Percentiles rank a stretch among this genome's conserved stretches.
Evolutionary conservation across 192 early-diverging fungal genomes (phyloP).

Genomic region (Coemansia sp.): DNA sequence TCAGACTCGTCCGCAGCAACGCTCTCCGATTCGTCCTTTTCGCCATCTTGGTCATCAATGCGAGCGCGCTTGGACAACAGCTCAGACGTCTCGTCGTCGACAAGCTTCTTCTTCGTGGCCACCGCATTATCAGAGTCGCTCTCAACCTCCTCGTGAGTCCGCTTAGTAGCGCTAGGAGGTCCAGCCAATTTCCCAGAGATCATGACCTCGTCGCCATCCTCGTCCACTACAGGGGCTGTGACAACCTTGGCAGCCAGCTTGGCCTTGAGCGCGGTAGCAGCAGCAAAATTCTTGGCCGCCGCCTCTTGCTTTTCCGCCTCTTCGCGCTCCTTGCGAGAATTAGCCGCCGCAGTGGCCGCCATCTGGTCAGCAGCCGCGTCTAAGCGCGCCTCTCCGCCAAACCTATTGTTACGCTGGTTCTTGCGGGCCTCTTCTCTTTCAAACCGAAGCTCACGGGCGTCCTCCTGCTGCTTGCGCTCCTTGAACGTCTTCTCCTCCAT

Average conservation of each 20-base stretch:
- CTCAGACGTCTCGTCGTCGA: conserved; percentile 17
- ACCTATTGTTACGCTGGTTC: not conserved
- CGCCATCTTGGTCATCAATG: conserved; percentile 7
- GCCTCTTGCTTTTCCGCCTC: conserved; percentile 15
- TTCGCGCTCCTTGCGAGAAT: conserved; percentile 36
- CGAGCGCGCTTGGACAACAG: conserved; percentile 16
- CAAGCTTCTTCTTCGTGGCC: not conserved
- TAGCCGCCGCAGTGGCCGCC: conserved; percentile 53
- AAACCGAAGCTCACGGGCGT: conserved; percentile 44
- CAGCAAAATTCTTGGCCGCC: conserved; percentile 54
- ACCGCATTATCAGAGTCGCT: conserved; percentile 12
- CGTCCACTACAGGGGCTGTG: not conserved
- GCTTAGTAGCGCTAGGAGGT: conserved; percentile 35
- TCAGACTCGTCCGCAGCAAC: conserved; percentile 42
- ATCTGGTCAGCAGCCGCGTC: conserved; percentile 50
- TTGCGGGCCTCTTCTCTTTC: conserved; percentile 5
- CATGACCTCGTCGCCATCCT: conserved; percentile 25
- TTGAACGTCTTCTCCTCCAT: conserved; percentile 79
- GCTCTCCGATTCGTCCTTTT: conserved; percentile 27
- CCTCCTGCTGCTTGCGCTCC: conserved; percentile 60
- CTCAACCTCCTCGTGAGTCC: conserved; percentile 53
- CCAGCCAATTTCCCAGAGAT: conserved; percentile 13
- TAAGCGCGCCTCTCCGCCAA: conserved; percentile 31
- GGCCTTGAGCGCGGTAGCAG: conserved; percentile 66
- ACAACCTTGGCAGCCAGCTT: conserved; percentile 33